Evolutionary conservation across 805 yeast species (phyloP).

Genomic region (Spencermartinsiella europaea): DNA sequence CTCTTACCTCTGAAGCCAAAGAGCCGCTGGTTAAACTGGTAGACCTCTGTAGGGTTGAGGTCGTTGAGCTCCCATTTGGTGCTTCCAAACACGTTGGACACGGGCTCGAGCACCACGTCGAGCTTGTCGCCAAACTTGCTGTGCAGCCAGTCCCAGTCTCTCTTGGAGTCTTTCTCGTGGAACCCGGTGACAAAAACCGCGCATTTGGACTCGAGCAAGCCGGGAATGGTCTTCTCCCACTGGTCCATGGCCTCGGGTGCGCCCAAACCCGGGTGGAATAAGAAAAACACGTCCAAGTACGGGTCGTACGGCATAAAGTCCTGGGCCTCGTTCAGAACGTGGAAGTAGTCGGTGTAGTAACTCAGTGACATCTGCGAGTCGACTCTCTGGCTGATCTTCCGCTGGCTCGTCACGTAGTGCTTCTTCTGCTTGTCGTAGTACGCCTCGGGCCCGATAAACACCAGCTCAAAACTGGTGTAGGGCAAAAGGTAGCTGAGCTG

Average conservation of each 20-base stretch:
- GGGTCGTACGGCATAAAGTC: constrained; percentile 99
- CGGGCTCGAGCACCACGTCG: constrained; percentile 74
- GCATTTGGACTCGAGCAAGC: constrained; percentile 88
- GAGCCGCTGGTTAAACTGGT: constrained; percentile 82
- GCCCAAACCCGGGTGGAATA: constrained; percentile 93
- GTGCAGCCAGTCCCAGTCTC: constrained; percentile 69
- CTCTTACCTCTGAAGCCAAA: constrained; percentile 96
- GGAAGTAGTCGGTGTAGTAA: constrained; percentile 88
- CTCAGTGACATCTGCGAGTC: constrained; percentile 70
- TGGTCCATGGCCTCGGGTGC: constrained; percentile 71
- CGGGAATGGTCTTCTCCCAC: constrained; percentile 84
- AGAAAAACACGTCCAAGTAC: constrained; percentile 83
- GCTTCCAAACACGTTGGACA: constrained; percentile 69
- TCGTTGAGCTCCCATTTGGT: constrained; percentile 95
- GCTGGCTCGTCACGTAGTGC: constrained; percentile 51
- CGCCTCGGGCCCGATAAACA: constrained; percentile 92
- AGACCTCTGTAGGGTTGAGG: constrained; percentile 84
- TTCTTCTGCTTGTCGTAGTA: constrained; percentile 67
- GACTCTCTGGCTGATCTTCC: constrained; percentile 53
- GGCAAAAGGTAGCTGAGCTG: constrained; percentile 86
- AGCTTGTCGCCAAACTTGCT: constrained; percentile 65
- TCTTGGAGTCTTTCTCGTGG: constrained; percentile 63
- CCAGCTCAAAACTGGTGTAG: constrained; percentile 72
- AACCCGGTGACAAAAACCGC: constrained; percentile 87
- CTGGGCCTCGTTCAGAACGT: constrained; percentile 82